phyloP scores from a whole-genome alignment of 306 rosid species.

The Vigna radiata region DNA sequence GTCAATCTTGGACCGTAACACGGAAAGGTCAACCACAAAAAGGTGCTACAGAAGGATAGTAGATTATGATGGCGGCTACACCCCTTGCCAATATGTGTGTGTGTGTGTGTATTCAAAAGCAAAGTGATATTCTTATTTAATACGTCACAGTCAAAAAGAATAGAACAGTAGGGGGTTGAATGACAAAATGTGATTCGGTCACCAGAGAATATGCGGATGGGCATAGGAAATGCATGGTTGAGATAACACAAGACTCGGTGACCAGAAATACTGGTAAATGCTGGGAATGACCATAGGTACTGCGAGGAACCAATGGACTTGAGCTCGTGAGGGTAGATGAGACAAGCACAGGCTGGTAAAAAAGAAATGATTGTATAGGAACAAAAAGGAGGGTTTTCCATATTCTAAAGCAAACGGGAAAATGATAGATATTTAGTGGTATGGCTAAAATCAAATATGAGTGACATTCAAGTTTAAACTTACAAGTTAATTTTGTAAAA shows the following conservation, averaged over 20 bases:
- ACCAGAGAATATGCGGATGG: too few relatives aligned
- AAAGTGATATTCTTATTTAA: background rate
- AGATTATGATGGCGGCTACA: background rate
- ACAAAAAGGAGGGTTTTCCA: background rate
- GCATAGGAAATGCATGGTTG: background rate
- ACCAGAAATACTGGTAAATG: background rate
- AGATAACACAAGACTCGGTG: background rate
- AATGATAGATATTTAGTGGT: background rate
- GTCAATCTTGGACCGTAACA: background rate
- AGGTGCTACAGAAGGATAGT: background rate
- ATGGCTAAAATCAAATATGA: too few relatives aligned
- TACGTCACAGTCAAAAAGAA: background rate
- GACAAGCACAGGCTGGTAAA: background rate
- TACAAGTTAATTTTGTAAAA: too few relatives aligned
- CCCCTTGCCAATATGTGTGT: background rate
- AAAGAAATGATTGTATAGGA: constrained; percentile 2
- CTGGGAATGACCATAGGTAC: background rate
- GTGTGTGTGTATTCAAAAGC: background rate
- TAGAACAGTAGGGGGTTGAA: background rate
- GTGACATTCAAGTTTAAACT: too few relatives aligned
- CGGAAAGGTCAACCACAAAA: background rate
- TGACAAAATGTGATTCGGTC: too few relatives aligned
- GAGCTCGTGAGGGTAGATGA: background rate
- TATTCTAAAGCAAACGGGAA: constrained; percentile 9
- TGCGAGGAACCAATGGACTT: background rate